Percentiles rank a stretch among this genome's conserved stretches.
These are phyloP conservation scores for Beauveria scarabaeidicola DNA, from an alignment of 2,329 filamentous ascomycete species.

Conservation along the genomic window DNA sequence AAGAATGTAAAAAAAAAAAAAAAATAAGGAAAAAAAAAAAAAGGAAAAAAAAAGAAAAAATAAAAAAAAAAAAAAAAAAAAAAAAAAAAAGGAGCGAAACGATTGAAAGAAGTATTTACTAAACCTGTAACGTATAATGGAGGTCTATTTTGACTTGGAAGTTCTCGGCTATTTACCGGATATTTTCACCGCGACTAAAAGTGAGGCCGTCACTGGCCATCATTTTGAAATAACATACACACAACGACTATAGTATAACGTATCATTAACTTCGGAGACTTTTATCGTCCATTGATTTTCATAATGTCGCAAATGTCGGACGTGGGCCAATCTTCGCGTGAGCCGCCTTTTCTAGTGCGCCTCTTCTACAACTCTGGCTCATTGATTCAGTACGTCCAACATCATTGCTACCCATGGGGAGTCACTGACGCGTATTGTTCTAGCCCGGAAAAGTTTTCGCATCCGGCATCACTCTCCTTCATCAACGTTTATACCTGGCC, in stretches of 20 bases:
- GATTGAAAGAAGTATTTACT: no score
- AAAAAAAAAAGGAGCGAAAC: neutral
- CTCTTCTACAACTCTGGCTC: slow-evolving; percentile 66
- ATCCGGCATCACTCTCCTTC: neutral
- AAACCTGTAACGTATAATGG: no score
- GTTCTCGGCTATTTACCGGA: slow-evolving; percentile 18
- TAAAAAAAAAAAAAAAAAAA: no score
- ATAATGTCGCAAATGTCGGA: slow-evolving; percentile 24
- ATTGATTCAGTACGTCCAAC: slow-evolving; percentile 54
- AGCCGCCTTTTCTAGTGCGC: slow-evolving; percentile 75
- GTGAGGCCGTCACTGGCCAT: slow-evolving; percentile 3
- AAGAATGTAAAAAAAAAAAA: no score
- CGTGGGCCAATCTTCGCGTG: slow-evolving; percentile 52
- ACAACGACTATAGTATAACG: neutral
- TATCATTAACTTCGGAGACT: no score
- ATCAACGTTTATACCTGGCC: slow-evolving; percentile 70
- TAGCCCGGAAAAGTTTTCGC: neutral
- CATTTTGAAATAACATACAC: neutral
- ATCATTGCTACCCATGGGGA: neutral
- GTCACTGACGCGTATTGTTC: neutral
- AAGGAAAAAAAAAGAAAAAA: no score
- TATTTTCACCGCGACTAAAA: slow-evolving; percentile 16
- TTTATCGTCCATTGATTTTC: no score
- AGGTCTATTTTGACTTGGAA: no score
- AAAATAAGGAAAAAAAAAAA: no score